Evolutionary conservation across 2,329 filamentous ascomycete genomes (phyloP), one percentile per base, ranked within the genome.

Genomic region (Sporothrix brunneoviolacea): DNA sequence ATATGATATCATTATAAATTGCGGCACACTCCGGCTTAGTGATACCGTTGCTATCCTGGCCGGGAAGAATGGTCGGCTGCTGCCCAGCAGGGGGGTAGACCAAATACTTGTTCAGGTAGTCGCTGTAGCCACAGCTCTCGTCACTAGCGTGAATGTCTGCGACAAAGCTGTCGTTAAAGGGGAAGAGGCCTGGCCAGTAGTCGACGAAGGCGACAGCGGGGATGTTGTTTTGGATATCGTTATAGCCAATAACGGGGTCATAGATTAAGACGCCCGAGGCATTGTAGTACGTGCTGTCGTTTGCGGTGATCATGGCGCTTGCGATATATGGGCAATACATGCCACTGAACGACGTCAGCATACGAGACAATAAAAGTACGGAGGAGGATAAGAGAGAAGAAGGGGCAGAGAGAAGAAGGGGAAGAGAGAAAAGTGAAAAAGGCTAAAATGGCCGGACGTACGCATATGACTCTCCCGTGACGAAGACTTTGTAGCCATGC

Each of bases 401-500:
- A n/a, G n/a, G n/a, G n/a, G n/a, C n/a, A n/a, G n/a, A n/a, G n/a
- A n/a, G n/a, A n/a, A n/a, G n/a, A n/a, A n/a, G n/a, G n/a, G n/a
- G n/a, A n/a, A n/a, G n/a, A n/a, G n/a, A n/a, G n/a, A n/a, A n/a
- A n/a, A n/a, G n/a, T 18, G 12, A 6, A 24, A 37, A 48, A n/a
- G 21, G 12, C 3, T 19, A n/a, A 8, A 24, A n/a, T 15, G 40
- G 21, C 10, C n/a, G 15, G 10, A 53, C 60, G 8, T 56, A 62
- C 60, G 79, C 84, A 58, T 86, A 89, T 0, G 77, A 83, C 64
- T 88, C 86, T 7, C 86, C 88, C 0, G 84, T 76, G 51, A 93
- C 77, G 64, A 85, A 91, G 9, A 89, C 75, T 56, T 85, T 86
- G 59, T 77, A 80, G 12, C 76, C 75, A 18, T 86, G 74, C 59